Percentiles rank a stretch among this genome's conserved stretches.
Evolutionary conservation across 116 monocot genomes (phyloP).

Genomic region (Phalaenopsis hybrid): DNA sequence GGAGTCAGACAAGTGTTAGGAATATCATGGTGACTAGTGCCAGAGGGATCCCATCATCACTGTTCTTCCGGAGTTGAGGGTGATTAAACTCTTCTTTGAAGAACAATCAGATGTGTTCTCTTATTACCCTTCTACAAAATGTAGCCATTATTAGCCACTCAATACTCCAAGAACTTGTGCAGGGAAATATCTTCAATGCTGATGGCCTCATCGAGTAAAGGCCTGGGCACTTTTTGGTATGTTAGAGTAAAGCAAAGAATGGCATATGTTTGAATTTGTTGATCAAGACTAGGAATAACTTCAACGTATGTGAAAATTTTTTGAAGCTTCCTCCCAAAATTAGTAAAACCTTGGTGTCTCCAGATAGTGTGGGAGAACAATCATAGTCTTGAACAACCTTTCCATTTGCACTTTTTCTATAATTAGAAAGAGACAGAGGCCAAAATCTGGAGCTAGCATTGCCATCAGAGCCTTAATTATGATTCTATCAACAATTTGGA

Average conservation of each 20-base stretch:
- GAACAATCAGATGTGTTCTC: slow-evolving; percentile 49
- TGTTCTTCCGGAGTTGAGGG: slow-evolving; percentile 74
- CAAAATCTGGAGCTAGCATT: slow-evolving; percentile 93
- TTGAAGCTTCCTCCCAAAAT: slow-evolving; percentile 16
- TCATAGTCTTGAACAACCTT: slow-evolving; percentile 88
- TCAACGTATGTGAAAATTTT: slow-evolving; percentile 48
- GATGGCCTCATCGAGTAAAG: slow-evolving; percentile 92
- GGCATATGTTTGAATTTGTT: slow-evolving; percentile 66
- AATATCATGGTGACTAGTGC: slow-evolving; percentile 20
- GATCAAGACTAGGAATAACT: too few relatives aligned
- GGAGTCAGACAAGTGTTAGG: too few relatives aligned
- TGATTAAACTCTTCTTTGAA: slow-evolving; percentile 83
- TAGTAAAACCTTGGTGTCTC: slow-evolving; percentile 93
- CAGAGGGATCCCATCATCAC: slow-evolving; percentile 57
- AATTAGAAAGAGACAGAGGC: slow-evolving; percentile 87
- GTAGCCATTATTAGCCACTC: too few relatives aligned
- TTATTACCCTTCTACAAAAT: slow-evolving; percentile 31
- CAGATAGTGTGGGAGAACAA: slow-evolving; percentile 97
- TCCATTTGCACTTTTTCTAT: slow-evolving; percentile 99
- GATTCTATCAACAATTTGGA: slow-evolving; percentile 63
- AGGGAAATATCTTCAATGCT: slow-evolving; percentile 79
- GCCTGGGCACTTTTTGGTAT: slow-evolving; percentile 88
- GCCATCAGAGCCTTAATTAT: slow-evolving; percentile 99
- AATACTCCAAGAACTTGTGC: slow-evolving; percentile 59
- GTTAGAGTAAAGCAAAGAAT: slow-evolving; percentile 88